Conservation (phyloP, 192 early-diverging fungal genomes). For the Entomortierella chlamydospora region DNA sequence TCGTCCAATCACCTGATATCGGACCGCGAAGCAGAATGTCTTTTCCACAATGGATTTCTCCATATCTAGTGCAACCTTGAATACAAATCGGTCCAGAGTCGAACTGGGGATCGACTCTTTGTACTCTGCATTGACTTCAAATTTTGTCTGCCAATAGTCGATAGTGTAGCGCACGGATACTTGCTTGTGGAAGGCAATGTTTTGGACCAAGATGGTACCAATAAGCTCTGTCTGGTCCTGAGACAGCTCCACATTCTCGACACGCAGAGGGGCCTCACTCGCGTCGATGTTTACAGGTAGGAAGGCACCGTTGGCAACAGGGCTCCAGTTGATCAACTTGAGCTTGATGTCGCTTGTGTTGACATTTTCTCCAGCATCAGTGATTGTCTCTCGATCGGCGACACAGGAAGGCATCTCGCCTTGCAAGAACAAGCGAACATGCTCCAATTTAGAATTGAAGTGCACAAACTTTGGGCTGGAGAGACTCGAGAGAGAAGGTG, state of each 20-base stretch:
- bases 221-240: slow-evolving; percentile 65
- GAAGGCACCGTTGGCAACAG: slow-evolving; percentile 28
- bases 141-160: slow-evolving; percentile 82
- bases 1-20: slow-evolving; percentile 74
- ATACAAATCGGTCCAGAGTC: slow-evolving; percentile 78
- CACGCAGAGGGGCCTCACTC: slow-evolving; percentile 58
- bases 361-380: slow-evolving; percentile 18
- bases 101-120: slow-evolving; percentile 63
- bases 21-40: slow-evolving; percentile 71
- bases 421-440: slow-evolving; percentile 78
- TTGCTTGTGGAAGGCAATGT: slow-evolving; percentile 87
- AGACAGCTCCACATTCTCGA: slow-evolving; percentile 67
- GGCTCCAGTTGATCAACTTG: slow-evolving; percentile 52
- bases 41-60: slow-evolving; percentile 52
- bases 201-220: slow-evolving; percentile 82
- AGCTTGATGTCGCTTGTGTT: slow-evolving; percentile 48
- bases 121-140: slow-evolving; percentile 75
- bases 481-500: slow-evolving; percentile 57
- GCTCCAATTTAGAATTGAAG: slow-evolving; percentile 76
- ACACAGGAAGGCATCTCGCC: slow-evolving; percentile 70
- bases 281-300: slow-evolving; percentile 37
- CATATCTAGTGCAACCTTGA: slow-evolving; percentile 68
- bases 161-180: slow-evolving; percentile 86
- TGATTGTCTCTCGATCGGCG: slow-evolving; percentile 49
- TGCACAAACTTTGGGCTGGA: slow-evolving; percentile 71